Percentiles rank a stretch among this genome's conserved stretches.
phyloP scores from a whole-genome alignment of 305 asterid genomes.

The Fraxinus nigra region DNA sequence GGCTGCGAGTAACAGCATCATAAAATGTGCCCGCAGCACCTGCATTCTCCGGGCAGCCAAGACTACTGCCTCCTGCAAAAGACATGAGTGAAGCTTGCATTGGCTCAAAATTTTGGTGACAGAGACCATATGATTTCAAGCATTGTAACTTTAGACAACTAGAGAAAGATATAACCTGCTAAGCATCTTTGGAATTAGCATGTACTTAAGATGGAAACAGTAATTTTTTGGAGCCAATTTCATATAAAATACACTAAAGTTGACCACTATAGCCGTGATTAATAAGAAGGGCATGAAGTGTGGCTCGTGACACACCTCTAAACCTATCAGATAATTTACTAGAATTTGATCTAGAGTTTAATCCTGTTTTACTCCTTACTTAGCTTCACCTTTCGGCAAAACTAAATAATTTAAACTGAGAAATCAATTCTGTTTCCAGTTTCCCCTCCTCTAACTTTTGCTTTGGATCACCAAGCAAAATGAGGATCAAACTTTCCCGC shows the following conservation, averaged over 20 bases:
- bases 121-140: slow-evolving; percentile 7
- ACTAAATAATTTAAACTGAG: background rate
- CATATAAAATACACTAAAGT: background rate
- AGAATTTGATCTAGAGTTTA: background rate
- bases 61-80: slow-evolving; percentile 87
- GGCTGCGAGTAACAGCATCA: slow-evolving; percentile 94
- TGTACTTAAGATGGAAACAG: background rate
- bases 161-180: slow-evolving; percentile 11
- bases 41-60: slow-evolving; percentile 86
- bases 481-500: background rate
- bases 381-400: slow-evolving; percentile 5
- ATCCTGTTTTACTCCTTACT: background rate
- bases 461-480: background rate
- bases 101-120: slow-evolving; percentile 18
- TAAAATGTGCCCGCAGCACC: slow-evolving; percentile 99
- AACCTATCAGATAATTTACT: background rate
- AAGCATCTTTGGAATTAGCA: background rate
- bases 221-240: slow-evolving; percentile 2
- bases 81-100: slow-evolving; percentile 27
- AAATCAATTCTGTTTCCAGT: background rate
- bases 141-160: background rate
- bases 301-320: background rate
- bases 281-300: background rate
- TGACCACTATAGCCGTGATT: background rate
- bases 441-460: background rate